Evolutionary conservation across 345 rosid genomes (phyloP).

Genomic region (Angophora floribunda): DNA sequence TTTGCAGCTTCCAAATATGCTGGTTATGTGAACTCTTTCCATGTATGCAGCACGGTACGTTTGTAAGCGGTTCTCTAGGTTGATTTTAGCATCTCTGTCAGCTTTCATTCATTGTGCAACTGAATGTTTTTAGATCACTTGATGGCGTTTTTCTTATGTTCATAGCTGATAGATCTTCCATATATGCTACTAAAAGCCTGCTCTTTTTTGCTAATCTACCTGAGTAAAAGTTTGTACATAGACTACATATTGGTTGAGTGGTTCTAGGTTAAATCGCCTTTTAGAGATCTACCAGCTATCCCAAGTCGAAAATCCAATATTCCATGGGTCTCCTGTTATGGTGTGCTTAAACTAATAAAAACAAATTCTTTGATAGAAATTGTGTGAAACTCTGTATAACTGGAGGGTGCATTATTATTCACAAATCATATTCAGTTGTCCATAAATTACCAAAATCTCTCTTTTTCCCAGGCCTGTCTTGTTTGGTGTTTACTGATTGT

Average conservation of each 20-base stretch:
- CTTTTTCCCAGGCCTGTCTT: background rate
- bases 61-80: background rate
- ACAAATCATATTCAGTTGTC: background rate
- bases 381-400: background rate
- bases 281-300: background rate
- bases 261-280: background rate
- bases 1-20: slow-evolving; percentile 67
- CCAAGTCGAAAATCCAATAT: background rate
- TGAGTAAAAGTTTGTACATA: background rate
- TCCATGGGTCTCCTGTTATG: background rate
- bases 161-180: background rate
- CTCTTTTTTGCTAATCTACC: background rate
- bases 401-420: background rate
- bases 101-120: background rate
- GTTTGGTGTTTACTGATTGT: background rate
- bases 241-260: background rate
- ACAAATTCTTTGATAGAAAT: background rate
- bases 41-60: slow-evolving; percentile 43
- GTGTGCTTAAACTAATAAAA: background rate
- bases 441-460: background rate
- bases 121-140: background rate
- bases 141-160: background rate
- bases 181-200: background rate
- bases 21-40: slow-evolving; percentile 36
- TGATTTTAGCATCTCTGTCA: background rate